phyloP scores from a whole-genome alignment of 2,329 filamentous ascomycete genomes.

The Aspergillus fructus region DNA sequence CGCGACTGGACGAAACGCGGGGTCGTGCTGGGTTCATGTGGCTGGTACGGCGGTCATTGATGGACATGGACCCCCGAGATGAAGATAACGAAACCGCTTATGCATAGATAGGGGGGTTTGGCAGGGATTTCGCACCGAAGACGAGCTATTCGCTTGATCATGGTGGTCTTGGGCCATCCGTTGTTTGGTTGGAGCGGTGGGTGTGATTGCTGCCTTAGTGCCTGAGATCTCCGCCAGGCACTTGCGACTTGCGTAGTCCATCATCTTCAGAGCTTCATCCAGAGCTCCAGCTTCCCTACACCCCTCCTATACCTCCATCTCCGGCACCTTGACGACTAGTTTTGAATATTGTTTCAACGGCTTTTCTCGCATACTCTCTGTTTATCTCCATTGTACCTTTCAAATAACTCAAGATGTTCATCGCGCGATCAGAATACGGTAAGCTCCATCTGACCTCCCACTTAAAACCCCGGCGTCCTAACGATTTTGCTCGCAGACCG shows the following conservation, averaged over 20 bases:
- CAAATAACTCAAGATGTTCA: conserved; percentile 78
- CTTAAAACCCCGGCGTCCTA: conserved; percentile 34
- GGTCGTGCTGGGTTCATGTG: conserved; percentile 40
- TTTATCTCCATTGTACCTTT: conserved; percentile 1
- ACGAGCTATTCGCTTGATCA: neutral
- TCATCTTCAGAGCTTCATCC: conserved; percentile 32
- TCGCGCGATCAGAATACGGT: conserved; percentile 99
- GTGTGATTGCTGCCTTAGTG: conserved; percentile 18
- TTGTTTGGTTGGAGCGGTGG: conserved; percentile 9
- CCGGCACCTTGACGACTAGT: neutral
- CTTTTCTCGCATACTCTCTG: neutral
- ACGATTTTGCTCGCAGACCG: conserved; percentile 64
- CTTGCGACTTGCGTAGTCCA: conserved; percentile 37
- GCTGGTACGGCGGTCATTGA: conserved; percentile 41
- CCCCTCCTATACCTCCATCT: conserved; percentile 1
- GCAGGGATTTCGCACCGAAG: neutral
- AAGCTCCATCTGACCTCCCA: conserved; percentile 45
- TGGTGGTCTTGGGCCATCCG: conserved; percentile 3
- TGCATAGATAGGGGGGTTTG: conserved; percentile 16
- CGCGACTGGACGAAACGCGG: conserved; percentile 43
- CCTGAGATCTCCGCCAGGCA: conserved; percentile 32
- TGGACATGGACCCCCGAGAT: conserved; percentile 35
- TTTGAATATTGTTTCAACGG: neutral
- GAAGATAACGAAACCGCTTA: conserved; percentile 21
- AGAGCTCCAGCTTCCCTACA: conserved; percentile 24